phyloP scores from a whole-genome alignment of 1,284 basidiomycete genomes.

The Wallemia mellicola region DNA sequence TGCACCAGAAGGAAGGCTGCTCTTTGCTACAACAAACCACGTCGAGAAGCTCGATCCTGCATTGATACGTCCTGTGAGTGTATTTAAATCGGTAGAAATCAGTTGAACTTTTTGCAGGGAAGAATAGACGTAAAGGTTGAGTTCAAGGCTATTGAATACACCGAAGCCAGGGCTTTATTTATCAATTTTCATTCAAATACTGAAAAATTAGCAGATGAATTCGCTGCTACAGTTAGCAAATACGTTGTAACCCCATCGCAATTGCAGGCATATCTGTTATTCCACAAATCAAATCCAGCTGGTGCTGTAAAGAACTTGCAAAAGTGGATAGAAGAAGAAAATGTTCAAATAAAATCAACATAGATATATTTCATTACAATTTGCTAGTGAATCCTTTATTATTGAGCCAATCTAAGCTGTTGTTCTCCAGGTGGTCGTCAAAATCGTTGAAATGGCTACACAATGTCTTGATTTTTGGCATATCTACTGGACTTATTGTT shows the following conservation, averaged over 20 bases:
- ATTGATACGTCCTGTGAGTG: conserved; percentile 26
- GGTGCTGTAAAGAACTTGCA: conserved; percentile 28
- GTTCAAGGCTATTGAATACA: conserved; percentile 33
- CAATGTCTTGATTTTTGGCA: background rate
- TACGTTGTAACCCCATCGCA: conserved; percentile 41
- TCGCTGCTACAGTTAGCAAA: conserved; percentile 19
- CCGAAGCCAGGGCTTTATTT: conserved; percentile 32
- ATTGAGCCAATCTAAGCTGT: background rate
- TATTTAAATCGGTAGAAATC: background rate
- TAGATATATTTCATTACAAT: background rate
- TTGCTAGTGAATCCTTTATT: background rate
- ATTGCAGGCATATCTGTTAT: conserved; percentile 43
- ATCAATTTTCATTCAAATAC: conserved; percentile 27
- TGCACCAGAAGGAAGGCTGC: conserved; percentile 40
- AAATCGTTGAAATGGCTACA: background rate
- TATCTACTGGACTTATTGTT: background rate
- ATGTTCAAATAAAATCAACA: background rate
- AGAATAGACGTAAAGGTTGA: conserved; percentile 48
- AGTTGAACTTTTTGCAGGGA: conserved; percentile 14
- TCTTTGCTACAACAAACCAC: conserved; percentile 47
- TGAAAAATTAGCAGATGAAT: background rate
- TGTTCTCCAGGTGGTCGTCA: background rate
- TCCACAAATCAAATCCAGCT: conserved; percentile 29
- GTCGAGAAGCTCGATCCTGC: conserved; percentile 34
- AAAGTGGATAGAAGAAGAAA: conserved; percentile 29